These are phyloP conservation scores for Schizopora paradoxa DNA, from an alignment of 1,284 basidiomycete species.

Conservation along the genomic window DNA sequence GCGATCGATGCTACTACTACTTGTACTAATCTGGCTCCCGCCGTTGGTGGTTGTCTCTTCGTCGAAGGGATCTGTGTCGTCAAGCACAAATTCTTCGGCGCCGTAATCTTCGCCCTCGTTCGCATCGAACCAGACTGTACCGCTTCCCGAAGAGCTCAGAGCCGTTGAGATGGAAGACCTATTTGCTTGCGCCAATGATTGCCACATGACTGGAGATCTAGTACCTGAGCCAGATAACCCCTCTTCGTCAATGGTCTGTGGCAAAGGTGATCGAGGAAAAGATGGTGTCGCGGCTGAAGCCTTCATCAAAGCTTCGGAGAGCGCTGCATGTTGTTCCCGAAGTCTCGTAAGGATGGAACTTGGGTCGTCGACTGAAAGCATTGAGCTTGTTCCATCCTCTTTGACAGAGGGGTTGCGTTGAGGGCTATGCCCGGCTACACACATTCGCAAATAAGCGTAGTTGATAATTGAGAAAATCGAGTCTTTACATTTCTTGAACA, in stretches of 20 bases:
- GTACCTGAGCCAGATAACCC: not conserved
- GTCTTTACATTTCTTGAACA: conserved; percentile 15
- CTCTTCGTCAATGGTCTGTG: conserved; percentile 12
- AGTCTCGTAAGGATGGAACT: conserved; percentile 6
- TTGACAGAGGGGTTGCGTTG: conserved; percentile 2
- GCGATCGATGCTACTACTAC: conserved; percentile 6
- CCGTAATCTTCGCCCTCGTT: conserved; percentile 45
- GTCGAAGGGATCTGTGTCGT: conserved; percentile 27
- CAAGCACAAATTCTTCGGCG: conserved; percentile 66
- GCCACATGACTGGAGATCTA: conserved; percentile 6
- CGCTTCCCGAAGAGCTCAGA: conserved; percentile 36
- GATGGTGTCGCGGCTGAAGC: conserved; percentile 3
- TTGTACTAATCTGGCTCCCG: conserved; percentile 16
- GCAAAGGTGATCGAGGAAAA: conserved; percentile 8
- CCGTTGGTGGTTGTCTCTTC: conserved; percentile 24
- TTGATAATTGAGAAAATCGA: not conserved
- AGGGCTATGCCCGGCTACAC: not conserved
- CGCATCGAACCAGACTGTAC: conserved; percentile 72
- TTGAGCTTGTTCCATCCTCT: not conserved
- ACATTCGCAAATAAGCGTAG: not conserved
- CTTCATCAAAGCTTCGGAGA: conserved; percentile 10
- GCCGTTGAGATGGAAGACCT: conserved; percentile 46
- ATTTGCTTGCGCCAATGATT: conserved; percentile 1
- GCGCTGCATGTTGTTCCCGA: conserved; percentile 9
- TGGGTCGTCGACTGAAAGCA: conserved; percentile 4